A percentile compares a stretch with the other conserved stretches of the same genome.
These are phyloP conservation scores for Curvularia verruculosa DNA, from an alignment of 2,329 filamentous ascomycete species.

Conservation along the genomic window DNA sequence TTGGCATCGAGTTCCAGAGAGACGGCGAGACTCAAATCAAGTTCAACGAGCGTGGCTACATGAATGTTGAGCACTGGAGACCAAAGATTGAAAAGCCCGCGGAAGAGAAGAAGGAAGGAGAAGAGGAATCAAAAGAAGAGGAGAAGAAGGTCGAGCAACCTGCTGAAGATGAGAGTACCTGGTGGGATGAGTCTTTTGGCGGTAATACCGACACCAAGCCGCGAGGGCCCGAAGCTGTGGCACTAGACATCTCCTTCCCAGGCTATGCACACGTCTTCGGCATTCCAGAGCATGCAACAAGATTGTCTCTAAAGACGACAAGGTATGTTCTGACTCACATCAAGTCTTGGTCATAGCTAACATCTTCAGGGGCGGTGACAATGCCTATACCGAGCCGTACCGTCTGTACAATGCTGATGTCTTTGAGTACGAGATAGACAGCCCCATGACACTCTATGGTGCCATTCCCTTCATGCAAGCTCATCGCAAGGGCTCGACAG, in stretches of 20 bases:
- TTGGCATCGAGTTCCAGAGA: conserved; percentile 83
- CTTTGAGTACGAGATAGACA: conserved; percentile 96
- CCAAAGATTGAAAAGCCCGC: conserved; percentile 72
- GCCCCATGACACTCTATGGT: conserved; percentile 98
- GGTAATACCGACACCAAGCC: conserved; percentile 96
- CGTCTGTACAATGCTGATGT: conserved; percentile 95
- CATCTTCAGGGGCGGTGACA: conserved; percentile 69
- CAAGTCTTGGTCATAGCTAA: conserved; percentile 2
- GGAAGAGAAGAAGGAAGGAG: conserved; percentile 57
- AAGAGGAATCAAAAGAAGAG: conserved; percentile 51
- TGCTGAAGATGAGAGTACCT: conserved; percentile 81
- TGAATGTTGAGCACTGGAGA: conserved; percentile 97
- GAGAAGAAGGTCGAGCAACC: conserved; percentile 51
- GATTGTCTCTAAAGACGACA: conserved; percentile 87
- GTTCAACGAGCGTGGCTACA: conserved; percentile 84
- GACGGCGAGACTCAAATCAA: conserved; percentile 82
- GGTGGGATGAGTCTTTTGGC: conserved; percentile 97
- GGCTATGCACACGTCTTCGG: conserved; percentile 93
- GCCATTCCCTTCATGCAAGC: conserved; percentile 98
- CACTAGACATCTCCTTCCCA: conserved; percentile 87
- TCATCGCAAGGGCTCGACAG: conserved; percentile 89
- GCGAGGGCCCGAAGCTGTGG: conserved; percentile 90
- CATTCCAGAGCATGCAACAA: conserved; percentile 89
- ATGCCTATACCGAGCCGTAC: conserved; percentile 87
- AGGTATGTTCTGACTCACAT: conserved; percentile 54